Base-by-base conservation (phyloP, 2,329 filamentous ascomycete species). In the Leptographium lundbergii region DNA sequence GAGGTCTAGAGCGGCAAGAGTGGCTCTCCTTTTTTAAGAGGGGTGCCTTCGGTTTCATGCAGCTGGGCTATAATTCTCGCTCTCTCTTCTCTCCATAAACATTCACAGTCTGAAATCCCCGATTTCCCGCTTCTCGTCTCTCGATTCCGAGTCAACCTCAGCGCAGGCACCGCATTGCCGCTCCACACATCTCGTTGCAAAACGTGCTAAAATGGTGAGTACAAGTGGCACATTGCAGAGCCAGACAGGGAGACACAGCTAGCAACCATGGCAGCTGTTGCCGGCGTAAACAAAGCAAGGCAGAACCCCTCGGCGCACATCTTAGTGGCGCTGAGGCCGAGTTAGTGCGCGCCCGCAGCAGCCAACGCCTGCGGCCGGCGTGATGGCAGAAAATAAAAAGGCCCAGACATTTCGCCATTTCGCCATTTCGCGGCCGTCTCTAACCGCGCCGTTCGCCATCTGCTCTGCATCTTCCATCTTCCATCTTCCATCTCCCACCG, bases 231-330 rank as follows among this genome's bases (percentile, higher is more conserved):
- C 51, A 53, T 10, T 34, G n/a, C 39, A 51, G 47, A 6, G 47
- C 47, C 5, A n/a, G 25, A 51, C 22, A 32, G 17, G 11, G 52
- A n/a, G 25, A 51, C 22, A 32, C 27, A 22, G 52, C 57, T 55
- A 59, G 51, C 57, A 58, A 50, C 57, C 24, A 10, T 6, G 36
- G 13, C 36, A 53, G 36, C 39, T 36, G 58, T 59, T 56, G 54
- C 54, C 54, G 14, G 58, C 47, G 58, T 59, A 60, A 60, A 60
- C 58, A 61, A 54, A 50, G 42, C 42, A 45, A 45, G 42, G 42
- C 19, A n/a, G 19, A 42, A 19, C 14, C 39, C 39, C 11, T 42
- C 39, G 17, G 39, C 39, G 39, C 39, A 17, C 17, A n/a, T 19
- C 42, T 45, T 45, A 45, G 42, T 45, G 42, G 42, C 42, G 17